phyloP scores from a whole-genome alignment of 176 grass and related monocot species.

The Calamus simplicifolius region DNA sequence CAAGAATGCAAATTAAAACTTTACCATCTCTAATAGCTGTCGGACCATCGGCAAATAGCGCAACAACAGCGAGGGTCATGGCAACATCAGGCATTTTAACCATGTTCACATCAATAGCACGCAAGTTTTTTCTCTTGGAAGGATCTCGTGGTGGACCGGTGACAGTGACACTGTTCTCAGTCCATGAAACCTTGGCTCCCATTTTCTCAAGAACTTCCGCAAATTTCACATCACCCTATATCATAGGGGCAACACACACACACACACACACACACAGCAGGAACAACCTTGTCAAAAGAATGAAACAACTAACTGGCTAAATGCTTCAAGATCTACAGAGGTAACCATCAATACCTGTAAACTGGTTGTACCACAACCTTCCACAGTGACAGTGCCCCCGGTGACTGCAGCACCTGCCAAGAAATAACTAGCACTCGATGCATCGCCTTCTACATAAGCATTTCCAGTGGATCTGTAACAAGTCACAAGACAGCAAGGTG shows the following conservation, averaged over 20 bases:
- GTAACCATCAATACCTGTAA: conserved; percentile 53
- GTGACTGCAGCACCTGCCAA: conserved; percentile 96
- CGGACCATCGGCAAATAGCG: conserved; percentile 87
- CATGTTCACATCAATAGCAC: conserved; percentile 94
- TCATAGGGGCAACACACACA: not conserved
- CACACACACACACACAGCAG: too few relatives aligned
- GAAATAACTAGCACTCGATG: conserved; percentile 99
- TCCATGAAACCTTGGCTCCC: conserved; percentile 97
- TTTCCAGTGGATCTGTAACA: conserved; percentile 63
- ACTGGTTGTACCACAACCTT: conserved; percentile 91
- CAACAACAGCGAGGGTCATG: conserved; percentile 95
- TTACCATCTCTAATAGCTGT: conserved; percentile 98
- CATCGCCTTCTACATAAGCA: conserved; percentile 97
- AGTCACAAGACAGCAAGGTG: not conserved
- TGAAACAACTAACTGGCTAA: too few relatives aligned
- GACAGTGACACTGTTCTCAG: conserved; percentile 78
- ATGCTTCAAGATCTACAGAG: not conserved
- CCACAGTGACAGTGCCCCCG: conserved; percentile 87
- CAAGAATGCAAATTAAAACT: not conserved
- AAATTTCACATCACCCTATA: conserved; percentile 96
- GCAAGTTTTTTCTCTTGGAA: conserved; percentile 65
- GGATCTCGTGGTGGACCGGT: conserved; percentile 69
- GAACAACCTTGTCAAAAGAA: too few relatives aligned
- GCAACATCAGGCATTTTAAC: conserved; percentile 99
- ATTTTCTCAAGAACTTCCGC: conserved; percentile 96